Conservation (phyloP, 495 filamentous ascomycete genomes). For the Penicillium alfredii region DNA sequence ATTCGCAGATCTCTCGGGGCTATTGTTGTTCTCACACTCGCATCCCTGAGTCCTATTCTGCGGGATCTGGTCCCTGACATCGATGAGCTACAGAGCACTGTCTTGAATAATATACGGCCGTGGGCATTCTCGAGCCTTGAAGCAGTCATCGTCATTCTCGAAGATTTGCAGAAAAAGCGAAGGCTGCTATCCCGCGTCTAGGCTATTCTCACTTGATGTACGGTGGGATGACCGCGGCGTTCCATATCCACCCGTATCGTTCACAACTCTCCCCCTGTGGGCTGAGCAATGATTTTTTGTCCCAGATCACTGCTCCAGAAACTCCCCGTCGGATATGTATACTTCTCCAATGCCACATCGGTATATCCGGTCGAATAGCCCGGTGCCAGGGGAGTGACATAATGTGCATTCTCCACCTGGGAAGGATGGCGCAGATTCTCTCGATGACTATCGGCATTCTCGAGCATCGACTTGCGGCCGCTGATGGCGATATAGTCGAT, state of each 20-base stretch:
- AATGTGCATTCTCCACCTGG: constrained; percentile 66
- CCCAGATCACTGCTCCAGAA: constrained; percentile 10
- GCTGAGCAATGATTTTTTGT: constrained; percentile 3
- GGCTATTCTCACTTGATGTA: background rate
- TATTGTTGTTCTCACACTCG: background rate
- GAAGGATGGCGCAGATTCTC: constrained; percentile 70
- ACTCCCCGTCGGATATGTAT: constrained; percentile 6
- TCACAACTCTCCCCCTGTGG: constrained; percentile 6
- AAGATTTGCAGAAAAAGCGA: constrained; percentile 6
- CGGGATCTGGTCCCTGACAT: background rate
- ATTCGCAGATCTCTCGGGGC: background rate
- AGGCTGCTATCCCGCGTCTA: constrained; percentile 1
- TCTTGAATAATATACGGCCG: background rate
- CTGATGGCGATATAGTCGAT: constrained; percentile 74
- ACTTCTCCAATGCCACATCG: constrained; percentile 2
- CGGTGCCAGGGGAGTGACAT: constrained; percentile 62
- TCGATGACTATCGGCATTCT: constrained; percentile 75
- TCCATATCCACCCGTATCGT: background rate
- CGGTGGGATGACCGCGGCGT: background rate
- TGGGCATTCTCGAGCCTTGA: background rate
- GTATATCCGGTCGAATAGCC: constrained; percentile 45
- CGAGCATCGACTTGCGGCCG: constrained; percentile 63
- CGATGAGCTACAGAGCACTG: background rate
- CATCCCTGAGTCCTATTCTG: background rate
- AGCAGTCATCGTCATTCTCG: constrained; percentile 2